Evolutionary conservation across 192 early-diverging fungal genomes (phyloP), one percentile per base, ranked within the genome.

Genomic region (Podila clonocystis): DNA sequence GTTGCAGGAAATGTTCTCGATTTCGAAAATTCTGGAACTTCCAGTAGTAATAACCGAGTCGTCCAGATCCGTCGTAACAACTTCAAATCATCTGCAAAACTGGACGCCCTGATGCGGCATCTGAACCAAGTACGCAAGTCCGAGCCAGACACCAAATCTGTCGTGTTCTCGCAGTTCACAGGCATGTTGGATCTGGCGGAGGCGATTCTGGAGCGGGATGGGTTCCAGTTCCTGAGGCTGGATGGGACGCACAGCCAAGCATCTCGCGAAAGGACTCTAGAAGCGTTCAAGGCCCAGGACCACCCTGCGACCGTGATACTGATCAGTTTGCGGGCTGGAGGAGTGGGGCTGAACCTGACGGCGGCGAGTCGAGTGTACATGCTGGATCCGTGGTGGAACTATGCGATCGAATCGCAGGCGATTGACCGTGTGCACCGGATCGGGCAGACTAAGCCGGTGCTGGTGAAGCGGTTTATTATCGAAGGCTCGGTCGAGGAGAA

Each of bases 121-220:
- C 45, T 89, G 49, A 76, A 59, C n/a, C 55, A 67, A 30, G 58
- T 73, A n/a, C 52, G 73, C 33, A 50, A 50, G 31, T 41, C 41
- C 8, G 65, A 66, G 3, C 67, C 90, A 24, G 26, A 50, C 3
- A 74, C 85, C 26, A 97, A 97, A 75, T 91, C 90, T 24, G 94
- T 99, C 5, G 91, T 99, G 0, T 99, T 98, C 75, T 97, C 96
- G 22, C 97, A 99, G 78, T 99, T 94, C 86, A 97, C 96, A 2
- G 83, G 83, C 8, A 92, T 97, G 87, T 86, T 98, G 26, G 90
- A 94, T 65, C 61, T 97, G 6, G 84, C 93, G n/a, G 89, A 89
- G 63, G 74, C 74, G 1, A 85, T 87, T 22, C 78, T 95, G 20
- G 50, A 65, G 31, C 67, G 85, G 38, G 85, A 89, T 15, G 86